Evolutionary conservation across 179 eudicot genomes (phyloP).

Genomic region (Amaranthus tricolor): DNA sequence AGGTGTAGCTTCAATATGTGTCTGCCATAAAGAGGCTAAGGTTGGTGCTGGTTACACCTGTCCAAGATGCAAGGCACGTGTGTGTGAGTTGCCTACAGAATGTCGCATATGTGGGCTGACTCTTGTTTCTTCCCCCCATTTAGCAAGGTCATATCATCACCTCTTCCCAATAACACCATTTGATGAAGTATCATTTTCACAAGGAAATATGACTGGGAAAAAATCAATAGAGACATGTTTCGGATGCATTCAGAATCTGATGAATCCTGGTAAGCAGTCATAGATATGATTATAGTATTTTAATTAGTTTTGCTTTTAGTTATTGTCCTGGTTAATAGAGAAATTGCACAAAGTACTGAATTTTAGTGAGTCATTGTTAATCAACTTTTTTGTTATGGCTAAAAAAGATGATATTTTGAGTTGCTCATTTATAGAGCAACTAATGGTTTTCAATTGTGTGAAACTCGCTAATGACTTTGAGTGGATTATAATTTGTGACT

Average conservation of each 20-base stretch:
- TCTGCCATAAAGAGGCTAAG: slow-evolving; percentile 93
- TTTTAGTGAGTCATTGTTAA: neutral
- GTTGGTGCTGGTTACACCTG: slow-evolving; percentile 94
- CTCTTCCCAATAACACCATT: slow-evolving; percentile 84
- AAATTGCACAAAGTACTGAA: neutral
- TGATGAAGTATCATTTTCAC: slow-evolving; percentile 63
- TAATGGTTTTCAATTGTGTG: neutral
- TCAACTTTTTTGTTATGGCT: neutral
- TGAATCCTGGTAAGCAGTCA: slow-evolving; percentile 52
- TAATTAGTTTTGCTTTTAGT: neutral
- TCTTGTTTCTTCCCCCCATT: slow-evolving; percentile 97
- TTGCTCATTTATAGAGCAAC: neutral
- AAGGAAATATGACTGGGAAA: slow-evolving; percentile 34
- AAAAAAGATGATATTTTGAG: neutral
- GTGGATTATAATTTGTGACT: neutral
- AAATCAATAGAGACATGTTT: slow-evolving; percentile 58
- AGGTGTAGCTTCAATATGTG: slow-evolving; percentile 80
- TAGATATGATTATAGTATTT: neutral
- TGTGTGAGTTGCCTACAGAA: slow-evolving; percentile 87
- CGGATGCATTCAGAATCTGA: slow-evolving; percentile 80
- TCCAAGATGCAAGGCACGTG: slow-evolving; percentile 94
- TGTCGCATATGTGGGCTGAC: slow-evolving; percentile 93
- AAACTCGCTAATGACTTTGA: neutral
- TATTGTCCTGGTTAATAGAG: neutral
- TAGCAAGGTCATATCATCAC: slow-evolving; percentile 96